Conservation (phyloP, 1,284 basidiomycete genomes). For the Marasmius sp. region DNA sequence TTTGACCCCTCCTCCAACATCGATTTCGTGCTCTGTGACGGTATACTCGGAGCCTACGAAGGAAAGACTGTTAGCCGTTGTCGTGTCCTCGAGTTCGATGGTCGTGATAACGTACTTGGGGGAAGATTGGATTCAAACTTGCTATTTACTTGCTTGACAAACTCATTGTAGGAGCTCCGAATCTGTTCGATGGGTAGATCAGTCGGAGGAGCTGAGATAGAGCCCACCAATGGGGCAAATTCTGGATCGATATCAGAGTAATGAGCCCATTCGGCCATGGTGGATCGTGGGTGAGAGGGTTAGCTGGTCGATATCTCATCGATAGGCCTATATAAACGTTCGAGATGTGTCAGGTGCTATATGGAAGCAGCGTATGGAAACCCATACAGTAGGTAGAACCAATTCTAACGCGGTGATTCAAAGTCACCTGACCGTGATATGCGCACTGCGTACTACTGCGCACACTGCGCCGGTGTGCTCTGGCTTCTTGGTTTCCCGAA, state of each 20-base stretch:
- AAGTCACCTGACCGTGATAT: too few species aligned
- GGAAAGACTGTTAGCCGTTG: background rate
- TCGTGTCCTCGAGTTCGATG: background rate
- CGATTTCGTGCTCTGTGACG: background rate
- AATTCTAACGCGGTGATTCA: too few species aligned
- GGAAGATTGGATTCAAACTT: background rate
- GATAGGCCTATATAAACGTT: too few species aligned
- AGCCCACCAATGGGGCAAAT: background rate
- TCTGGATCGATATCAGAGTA: background rate
- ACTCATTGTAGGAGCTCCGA: background rate
- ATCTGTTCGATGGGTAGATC: background rate
- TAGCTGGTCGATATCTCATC: too few species aligned
- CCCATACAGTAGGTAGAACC: too few species aligned
- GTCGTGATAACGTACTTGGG: background rate
- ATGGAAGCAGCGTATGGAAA: too few species aligned
- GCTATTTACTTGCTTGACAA: background rate
- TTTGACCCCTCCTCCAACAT: background rate
- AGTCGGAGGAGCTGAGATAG: background rate
- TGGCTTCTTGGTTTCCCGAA: too few species aligned
- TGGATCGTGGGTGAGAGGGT: background rate
- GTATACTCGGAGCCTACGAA: constrained; percentile 2
- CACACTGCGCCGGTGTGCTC: too few species aligned
- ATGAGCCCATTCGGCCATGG: background rate
- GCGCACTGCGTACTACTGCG: too few species aligned
- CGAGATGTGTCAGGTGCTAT: too few species aligned